Evolutionary conservation across 2,329 filamentous ascomycete genomes (phyloP).

Genomic region (Nemania sp.): DNA sequence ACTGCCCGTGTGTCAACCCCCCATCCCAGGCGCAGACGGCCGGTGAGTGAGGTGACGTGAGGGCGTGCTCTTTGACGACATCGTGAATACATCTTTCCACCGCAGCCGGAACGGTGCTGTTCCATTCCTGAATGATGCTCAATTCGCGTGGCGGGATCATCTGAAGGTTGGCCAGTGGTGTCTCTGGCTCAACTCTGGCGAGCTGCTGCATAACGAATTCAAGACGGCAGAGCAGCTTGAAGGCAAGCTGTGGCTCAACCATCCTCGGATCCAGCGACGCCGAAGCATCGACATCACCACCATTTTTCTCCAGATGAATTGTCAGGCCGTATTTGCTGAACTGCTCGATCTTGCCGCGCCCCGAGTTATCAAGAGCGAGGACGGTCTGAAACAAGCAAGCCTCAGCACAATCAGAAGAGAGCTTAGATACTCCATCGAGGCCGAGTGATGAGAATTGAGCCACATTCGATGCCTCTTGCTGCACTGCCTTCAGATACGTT

Average conservation of each 20-base stretch:
- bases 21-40: constrained; percentile 38
- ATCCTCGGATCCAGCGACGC: constrained; percentile 13
- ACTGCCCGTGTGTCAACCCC: constrained; percentile 37
- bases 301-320: constrained; percentile 7
- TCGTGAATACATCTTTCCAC: constrained; percentile 25
- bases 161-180: neutral
- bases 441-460: neutral
- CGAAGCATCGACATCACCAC: neutral
- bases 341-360: neutral
- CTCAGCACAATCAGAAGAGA: constrained; percentile 10
- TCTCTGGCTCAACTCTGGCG: neutral
- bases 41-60: constrained; percentile 27
- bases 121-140: constrained; percentile 13
- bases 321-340: constrained; percentile 5
- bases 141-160: constrained; percentile 8
- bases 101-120: constrained; percentile 4
- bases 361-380: neutral
- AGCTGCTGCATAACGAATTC: constrained; percentile 14
- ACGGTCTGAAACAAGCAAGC: constrained; percentile 15
- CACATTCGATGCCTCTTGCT: neutral
- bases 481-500: constrained; percentile 2
- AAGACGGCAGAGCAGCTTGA: constrained; percentile 15
- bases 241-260: constrained; percentile 13
- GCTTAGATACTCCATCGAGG: constrained; percentile 1
- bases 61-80: constrained; percentile 17